Conservation (phyloP, 495 filamentous ascomycete genomes). For the Cladorrhinum samala region DNA sequence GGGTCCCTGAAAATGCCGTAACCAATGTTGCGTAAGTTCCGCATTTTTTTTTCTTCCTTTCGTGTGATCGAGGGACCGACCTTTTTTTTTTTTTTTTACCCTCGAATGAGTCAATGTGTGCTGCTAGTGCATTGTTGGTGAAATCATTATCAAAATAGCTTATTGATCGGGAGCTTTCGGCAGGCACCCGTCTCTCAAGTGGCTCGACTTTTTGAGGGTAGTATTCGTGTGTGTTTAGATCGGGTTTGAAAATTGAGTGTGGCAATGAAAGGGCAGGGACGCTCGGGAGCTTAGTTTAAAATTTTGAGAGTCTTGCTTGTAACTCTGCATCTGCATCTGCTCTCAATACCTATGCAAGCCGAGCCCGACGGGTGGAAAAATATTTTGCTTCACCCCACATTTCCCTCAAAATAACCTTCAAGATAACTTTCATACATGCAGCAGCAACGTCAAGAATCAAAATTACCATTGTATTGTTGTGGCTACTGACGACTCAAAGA, state of each 20-base stretch:
- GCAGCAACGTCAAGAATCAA: no score
- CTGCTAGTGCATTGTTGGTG: not conserved
- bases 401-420: no score
- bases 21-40: slow-evolving; percentile 70
- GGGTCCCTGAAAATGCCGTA: slow-evolving; percentile 52
- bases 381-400: no score
- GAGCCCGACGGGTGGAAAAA: no score
- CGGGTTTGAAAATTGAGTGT: not conserved
- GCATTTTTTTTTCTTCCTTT: slow-evolving; percentile 49
- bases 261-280: not conserved
- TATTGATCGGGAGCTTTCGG: slow-evolving; percentile 15
- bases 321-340: not conserved
- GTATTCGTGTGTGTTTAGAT: slow-evolving; percentile 1
- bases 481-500: not conserved
- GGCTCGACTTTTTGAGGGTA: not conserved
- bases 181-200: not conserved
- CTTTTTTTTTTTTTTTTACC: not conserved
- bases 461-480: not conserved
- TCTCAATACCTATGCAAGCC: not conserved
- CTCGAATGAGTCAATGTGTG: slow-evolving; percentile 2
- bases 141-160: slow-evolving; percentile 6
- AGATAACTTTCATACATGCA: no score
- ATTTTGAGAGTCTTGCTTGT: not conserved
- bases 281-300: not conserved
- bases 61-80: no score